Conservation (phyloP, 805 yeast genomes). For the Kregervanrija pseudodelftensis region DNA sequence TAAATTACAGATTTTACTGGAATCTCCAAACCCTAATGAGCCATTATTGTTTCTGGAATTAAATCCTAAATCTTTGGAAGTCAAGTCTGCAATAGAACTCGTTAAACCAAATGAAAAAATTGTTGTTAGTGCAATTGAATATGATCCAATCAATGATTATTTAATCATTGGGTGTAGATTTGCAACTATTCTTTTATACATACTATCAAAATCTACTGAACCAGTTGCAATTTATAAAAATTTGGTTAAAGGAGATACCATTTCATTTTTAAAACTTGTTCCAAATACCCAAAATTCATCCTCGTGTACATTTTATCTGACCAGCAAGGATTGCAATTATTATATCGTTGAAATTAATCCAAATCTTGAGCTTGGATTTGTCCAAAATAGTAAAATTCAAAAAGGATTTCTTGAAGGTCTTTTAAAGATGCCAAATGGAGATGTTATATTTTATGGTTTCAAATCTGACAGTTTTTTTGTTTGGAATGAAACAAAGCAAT, state of each 20-base stretch:
- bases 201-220: constrained; percentile 24
- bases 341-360: constrained; percentile 30
- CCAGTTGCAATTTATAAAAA: constrained; percentile 34
- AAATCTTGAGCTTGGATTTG: constrained; percentile 4
- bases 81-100: constrained; percentile 11
- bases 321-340: constrained; percentile 65
- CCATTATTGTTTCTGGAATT: constrained; percentile 40
- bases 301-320: constrained; percentile 30
- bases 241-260: constrained; percentile 59
- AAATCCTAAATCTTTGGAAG: constrained; percentile 20
- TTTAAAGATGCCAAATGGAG: constrained; percentile 29
- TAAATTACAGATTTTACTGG: constrained; percentile 38
- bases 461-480: constrained; percentile 69
- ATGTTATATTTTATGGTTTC: constrained; percentile 71
- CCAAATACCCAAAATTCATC: constrained; percentile 13
- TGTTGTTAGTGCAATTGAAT: constrained; percentile 50
- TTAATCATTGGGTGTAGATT: constrained; percentile 66
- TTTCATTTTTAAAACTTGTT: constrained; percentile 45
- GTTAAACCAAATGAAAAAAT: constrained; percentile 32
- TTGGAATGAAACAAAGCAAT: constrained; percentile 74
- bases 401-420: constrained; percentile 82
- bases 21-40: constrained; percentile 62
- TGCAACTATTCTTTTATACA: constrained; percentile 56
- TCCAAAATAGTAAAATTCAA: constrained; percentile 49
- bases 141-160: constrained; percentile 31